phyloP scores from a whole-genome alignment of 2,329 filamentous ascomycete genomes.

The Pseudogymnoascus sp. region DNA sequence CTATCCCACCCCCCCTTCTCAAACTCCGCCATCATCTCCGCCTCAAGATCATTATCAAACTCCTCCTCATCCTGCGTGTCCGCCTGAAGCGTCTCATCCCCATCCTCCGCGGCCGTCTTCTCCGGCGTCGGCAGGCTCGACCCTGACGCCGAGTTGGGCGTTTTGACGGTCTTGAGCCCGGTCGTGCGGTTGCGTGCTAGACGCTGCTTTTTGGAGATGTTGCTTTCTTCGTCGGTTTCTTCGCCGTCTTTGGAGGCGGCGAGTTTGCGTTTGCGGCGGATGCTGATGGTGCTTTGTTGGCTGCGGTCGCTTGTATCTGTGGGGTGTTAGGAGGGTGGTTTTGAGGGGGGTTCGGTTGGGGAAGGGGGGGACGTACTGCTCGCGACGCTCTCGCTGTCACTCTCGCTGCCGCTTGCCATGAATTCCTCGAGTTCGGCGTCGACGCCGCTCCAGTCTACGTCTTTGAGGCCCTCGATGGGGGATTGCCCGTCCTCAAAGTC shows the following conservation, averaged over 20 bases:
- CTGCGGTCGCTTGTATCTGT: conserved; percentile 13
- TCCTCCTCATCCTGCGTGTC: conserved; percentile 34
- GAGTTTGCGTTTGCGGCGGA: conserved; percentile 19
- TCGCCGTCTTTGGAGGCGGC: conserved; percentile 37
- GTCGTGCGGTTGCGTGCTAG: conserved; percentile 41
- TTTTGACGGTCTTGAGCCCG: conserved; percentile 40
- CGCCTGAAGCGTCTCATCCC: conserved; percentile 31
- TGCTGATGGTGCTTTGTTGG: conserved; percentile 11
- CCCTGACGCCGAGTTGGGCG: conserved; percentile 33
- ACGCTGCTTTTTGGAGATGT: conserved; percentile 45
- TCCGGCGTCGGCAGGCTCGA: conserved; percentile 36
- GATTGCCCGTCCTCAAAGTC: conserved; percentile 44
- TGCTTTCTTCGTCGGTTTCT: conserved; percentile 42
- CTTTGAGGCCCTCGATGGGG: conserved; percentile 49
- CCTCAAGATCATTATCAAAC: conserved; percentile 52
- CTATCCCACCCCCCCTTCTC: conserved; percentile 32
- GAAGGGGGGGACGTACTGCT: conserved; percentile 7
- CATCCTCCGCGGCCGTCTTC: conserved; percentile 38
- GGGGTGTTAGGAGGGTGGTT: not conserved
- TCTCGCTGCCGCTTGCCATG: conserved; percentile 49
- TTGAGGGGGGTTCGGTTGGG: not conserved
- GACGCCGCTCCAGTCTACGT: conserved; percentile 55
- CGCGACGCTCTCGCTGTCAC: conserved; percentile 23
- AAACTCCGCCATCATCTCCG: conserved; percentile 41
- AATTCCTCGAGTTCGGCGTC: conserved; percentile 74